phyloP scores from a whole-genome alignment of 176 grass and related monocot genomes.

The Cenchrus purpureus region DNA sequence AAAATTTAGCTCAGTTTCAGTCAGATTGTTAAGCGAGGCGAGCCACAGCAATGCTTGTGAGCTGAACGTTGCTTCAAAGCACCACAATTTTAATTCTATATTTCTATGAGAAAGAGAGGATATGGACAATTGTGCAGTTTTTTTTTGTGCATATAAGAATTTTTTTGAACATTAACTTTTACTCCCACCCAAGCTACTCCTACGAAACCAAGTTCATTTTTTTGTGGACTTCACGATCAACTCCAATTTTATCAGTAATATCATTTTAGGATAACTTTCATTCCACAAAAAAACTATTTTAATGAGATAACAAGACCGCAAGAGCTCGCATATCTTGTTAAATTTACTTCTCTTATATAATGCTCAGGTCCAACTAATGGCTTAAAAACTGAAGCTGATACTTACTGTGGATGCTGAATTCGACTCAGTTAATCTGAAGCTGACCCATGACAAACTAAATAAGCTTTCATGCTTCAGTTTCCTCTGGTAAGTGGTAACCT shows the following conservation, averaged over 20 bases:
- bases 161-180: not conserved
- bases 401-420: constrained; percentile 21
- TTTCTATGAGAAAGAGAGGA: not conserved
- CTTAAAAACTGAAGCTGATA: constrained; percentile 16
- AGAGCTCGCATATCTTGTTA: constrained; percentile 5
- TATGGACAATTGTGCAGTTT: not conserved
- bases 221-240: not conserved
- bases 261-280: not conserved
- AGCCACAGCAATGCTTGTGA: not conserved
- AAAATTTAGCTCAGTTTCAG: not conserved
- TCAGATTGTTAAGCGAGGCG: not conserved
- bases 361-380: constrained; percentile 38
- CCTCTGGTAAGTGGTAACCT: constrained; percentile 35
- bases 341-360: constrained; percentile 17
- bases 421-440: constrained; percentile 18
- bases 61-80: not conserved
- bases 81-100: not conserved
- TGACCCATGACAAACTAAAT: constrained; percentile 30
- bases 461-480: constrained; percentile 34
- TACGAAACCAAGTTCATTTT: constrained; percentile 7
- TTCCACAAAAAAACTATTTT: not conserved
- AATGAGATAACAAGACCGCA: not conserved
- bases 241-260: not conserved
- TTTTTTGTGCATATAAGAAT: not conserved
- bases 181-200: not conserved